Conservation (phyloP, 306 rosid genomes). For the Malus sylvestris region DNA sequence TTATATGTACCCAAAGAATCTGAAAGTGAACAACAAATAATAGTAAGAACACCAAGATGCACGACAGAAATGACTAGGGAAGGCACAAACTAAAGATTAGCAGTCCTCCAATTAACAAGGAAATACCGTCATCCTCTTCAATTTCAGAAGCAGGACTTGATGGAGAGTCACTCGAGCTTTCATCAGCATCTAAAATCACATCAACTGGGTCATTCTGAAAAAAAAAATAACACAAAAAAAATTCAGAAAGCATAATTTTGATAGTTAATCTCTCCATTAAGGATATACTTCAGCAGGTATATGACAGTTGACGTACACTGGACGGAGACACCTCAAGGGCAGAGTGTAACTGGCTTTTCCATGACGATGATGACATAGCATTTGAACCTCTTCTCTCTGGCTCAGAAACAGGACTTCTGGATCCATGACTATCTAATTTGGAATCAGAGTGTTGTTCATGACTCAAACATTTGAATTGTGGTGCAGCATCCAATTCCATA, state of each 20-base stretch:
- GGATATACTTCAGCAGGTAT: constrained; percentile 3
- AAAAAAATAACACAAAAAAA: not conserved
- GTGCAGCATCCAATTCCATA: constrained; percentile 22
- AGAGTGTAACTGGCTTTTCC: constrained; percentile 31
- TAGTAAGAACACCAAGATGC: constrained; percentile 15
- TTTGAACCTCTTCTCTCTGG: constrained; percentile 27
- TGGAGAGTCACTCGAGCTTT: constrained; percentile 37
- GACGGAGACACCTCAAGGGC: constrained; percentile 37
- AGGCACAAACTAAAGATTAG: constrained; percentile 9
- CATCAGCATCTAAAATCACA: constrained; percentile 44
- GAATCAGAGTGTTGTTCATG: constrained; percentile 24
- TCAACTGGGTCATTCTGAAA: constrained; percentile 49
- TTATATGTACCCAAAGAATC: constrained; percentile 38
- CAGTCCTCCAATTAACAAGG: constrained; percentile 12
- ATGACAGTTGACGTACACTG: constrained; percentile 39
- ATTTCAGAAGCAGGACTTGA: constrained; percentile 52
- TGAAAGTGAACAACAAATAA: constrained; percentile 36
- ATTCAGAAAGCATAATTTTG: not conserved
- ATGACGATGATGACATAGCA: constrained; percentile 21
- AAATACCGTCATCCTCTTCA: constrained; percentile 47
- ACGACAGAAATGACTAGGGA: constrained; percentile 7
- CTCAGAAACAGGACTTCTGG: constrained; percentile 11
- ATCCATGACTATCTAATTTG: constrained; percentile 20
- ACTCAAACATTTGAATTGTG: constrained; percentile 18
- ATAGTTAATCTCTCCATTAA: constrained; percentile 5